A percentile compares a stretch with the other conserved stretches of the same genome.
Evolutionary conservation across 768 basidiomycete genomes (phyloP).

Genomic region (Xerocomus brunneocitrinus): DNA sequence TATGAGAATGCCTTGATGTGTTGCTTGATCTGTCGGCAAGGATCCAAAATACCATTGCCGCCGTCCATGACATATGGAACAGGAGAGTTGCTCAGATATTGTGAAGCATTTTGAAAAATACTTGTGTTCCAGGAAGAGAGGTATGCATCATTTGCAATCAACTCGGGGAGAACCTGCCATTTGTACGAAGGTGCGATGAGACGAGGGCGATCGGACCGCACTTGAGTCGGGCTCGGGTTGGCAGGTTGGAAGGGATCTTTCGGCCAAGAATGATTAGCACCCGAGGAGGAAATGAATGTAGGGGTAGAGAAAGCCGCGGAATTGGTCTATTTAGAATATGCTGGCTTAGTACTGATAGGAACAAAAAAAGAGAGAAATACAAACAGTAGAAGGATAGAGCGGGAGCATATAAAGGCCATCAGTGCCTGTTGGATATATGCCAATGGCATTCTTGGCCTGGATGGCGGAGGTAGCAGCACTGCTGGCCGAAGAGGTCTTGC

Average conservation of each 20-base stretch:
- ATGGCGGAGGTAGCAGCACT: slow-evolving; percentile 47
- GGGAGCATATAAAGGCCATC: slow-evolving; percentile 77
- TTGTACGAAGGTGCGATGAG: slow-evolving; percentile 90
- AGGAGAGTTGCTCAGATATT: slow-evolving; percentile 58
- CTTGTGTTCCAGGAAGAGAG: slow-evolving; percentile 84
- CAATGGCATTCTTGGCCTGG: slow-evolving; percentile 56
- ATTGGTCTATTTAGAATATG: slow-evolving; percentile 52
- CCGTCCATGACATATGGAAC: slow-evolving; percentile 75
- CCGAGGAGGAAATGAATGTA: slow-evolving; percentile 60
- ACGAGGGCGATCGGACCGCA: slow-evolving; percentile 80
- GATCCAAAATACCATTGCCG: slow-evolving; percentile 87
- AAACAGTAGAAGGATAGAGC: slow-evolving; percentile 82
- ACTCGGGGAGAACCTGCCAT: slow-evolving; percentile 74
- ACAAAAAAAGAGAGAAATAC: slow-evolving; percentile 30
- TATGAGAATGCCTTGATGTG: slow-evolving; percentile 91
- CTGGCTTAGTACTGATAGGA: not conserved
- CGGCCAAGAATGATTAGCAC: slow-evolving; percentile 65
- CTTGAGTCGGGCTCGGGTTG: slow-evolving; percentile 52
- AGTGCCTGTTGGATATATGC: slow-evolving; percentile 72
- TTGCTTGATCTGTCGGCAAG: slow-evolving; percentile 84
- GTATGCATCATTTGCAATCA: slow-evolving; percentile 84
- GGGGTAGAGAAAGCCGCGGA: slow-evolving; percentile 65
- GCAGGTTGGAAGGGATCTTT: slow-evolving; percentile 69
- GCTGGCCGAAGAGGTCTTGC: slow-evolving; percentile 34
- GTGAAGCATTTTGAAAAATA: slow-evolving; percentile 84